Evolutionary conservation across 495 filamentous ascomycete species (phyloP).

Genomic region (Aspergillus nidulans): DNA sequence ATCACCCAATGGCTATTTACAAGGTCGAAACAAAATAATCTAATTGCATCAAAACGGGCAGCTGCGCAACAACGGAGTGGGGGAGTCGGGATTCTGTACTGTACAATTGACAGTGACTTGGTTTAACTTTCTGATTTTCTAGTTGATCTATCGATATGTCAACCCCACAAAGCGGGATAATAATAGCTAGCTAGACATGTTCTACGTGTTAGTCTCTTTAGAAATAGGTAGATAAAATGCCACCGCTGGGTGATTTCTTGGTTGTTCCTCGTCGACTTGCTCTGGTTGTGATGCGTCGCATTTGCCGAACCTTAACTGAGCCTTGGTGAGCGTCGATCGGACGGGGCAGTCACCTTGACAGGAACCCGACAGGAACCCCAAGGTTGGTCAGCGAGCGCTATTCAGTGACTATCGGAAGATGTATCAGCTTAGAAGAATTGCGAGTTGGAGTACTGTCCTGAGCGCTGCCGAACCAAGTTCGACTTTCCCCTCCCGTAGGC

Average conservation of each 20-base stretch:
- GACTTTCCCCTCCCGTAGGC: too few species aligned
- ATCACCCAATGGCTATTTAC: constrained; percentile 4
- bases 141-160: constrained; percentile 17
- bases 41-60: constrained; percentile 15
- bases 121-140: constrained; percentile 11
- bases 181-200: constrained; percentile 15
- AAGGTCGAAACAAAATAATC: constrained; percentile 11
- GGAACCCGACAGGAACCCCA: not conserved
- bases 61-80: constrained; percentile 8
- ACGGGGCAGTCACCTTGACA: not conserved
- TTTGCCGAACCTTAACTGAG: not conserved
- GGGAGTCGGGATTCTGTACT: constrained; percentile 3
- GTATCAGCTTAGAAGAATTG: not conserved
- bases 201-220: constrained; percentile 8
- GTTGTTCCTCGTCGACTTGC: not conserved
- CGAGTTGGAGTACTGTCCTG: not conserved
- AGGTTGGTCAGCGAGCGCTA: not conserved
- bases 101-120: constrained; percentile 18
- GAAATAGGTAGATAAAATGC: constrained; percentile 4
- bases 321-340: not conserved
- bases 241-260: not conserved
- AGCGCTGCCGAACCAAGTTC: not conserved
- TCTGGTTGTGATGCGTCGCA: constrained; percentile 1
- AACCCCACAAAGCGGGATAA: constrained; percentile 15
- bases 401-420: not conserved